Evolutionary conservation across 2,329 filamentous ascomycete genomes (phyloP).

Genomic region (Fusarium sp.): DNA sequence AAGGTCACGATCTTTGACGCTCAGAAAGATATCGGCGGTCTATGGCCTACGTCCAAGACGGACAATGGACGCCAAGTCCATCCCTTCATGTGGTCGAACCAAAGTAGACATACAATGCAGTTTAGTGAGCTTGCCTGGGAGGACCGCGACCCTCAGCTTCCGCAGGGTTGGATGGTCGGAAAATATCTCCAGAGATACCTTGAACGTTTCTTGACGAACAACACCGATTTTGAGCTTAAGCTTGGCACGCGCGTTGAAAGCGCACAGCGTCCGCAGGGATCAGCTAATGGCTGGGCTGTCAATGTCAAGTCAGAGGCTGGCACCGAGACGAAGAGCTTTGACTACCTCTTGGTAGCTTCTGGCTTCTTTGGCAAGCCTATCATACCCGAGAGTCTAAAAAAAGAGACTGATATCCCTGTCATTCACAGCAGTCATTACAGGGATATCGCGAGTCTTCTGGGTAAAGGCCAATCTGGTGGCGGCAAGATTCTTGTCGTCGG

Average conservation of each 20-base stretch:
- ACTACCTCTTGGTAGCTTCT: conserved; percentile 77
- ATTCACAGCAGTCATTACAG: conserved; percentile 77
- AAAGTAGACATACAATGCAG: conserved; percentile 80
- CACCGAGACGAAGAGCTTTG: conserved; percentile 66
- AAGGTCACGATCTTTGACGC: conserved; percentile 77
- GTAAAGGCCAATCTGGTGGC: conserved; percentile 50
- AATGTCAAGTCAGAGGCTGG: conserved; percentile 50
- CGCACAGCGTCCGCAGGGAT: conserved; percentile 50
- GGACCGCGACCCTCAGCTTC: conserved; percentile 70
- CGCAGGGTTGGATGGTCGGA: conserved; percentile 81
- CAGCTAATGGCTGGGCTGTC: conserved; percentile 58
- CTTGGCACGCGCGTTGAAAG: conserved; percentile 61
- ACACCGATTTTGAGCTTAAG: conserved; percentile 57
- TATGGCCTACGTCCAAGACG: conserved; percentile 73
- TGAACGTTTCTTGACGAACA: conserved; percentile 63
- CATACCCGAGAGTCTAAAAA: conserved; percentile 58
- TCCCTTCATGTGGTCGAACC: conserved; percentile 77
- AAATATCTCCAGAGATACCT: conserved; percentile 75
- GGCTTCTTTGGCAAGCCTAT: conserved; percentile 78
- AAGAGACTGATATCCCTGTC: conserved; percentile 57
- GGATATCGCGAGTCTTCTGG: conserved; percentile 62
- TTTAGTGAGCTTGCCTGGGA: conserved; percentile 80
- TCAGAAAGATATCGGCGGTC: conserved; percentile 73
- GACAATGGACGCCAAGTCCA: conserved; percentile 67
- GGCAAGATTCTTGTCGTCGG: conserved; percentile 79